Conservation (phyloP, 2,329 filamentous ascomycete species). For the Paracoccidioides brasiliensis region DNA sequence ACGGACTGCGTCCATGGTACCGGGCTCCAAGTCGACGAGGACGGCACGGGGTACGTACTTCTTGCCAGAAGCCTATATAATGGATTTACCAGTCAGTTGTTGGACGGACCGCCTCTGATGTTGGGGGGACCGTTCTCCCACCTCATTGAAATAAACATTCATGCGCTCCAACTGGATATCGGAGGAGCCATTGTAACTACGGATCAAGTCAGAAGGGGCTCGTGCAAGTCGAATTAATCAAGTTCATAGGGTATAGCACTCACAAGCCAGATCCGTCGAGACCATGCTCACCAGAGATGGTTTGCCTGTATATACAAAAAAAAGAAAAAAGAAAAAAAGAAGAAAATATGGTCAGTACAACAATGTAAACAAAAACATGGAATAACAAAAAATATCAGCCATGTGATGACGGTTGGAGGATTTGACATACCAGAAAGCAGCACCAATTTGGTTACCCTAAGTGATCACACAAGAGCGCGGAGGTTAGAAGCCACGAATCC, state of each 20-base stretch:
- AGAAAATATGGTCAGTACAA: conserved; percentile 27
- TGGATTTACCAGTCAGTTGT: conserved; percentile 1
- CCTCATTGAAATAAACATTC: conserved; percentile 99
- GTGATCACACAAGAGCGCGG: conserved; percentile 12
- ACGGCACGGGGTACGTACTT: conserved; percentile 99
- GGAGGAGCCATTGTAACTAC: conserved; percentile 89
- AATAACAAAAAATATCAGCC: not conserved
- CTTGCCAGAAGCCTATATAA: conserved; percentile 71
- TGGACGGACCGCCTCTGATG: conserved; percentile 5
- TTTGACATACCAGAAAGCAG: conserved; percentile 80
- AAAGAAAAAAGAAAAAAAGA: not conserved
- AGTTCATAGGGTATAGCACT: conserved; percentile 29
- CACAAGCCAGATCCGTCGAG: conserved; percentile 95
- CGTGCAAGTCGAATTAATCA: not conserved
- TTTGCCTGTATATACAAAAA: conserved; percentile 44
- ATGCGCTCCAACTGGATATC: conserved; percentile 99
- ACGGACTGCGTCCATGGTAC: conserved; percentile 99
- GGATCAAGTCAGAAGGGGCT: conserved; percentile 15
- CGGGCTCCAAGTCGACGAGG: conserved; percentile 97
- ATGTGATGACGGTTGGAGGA: not conserved
- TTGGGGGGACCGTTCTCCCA: conserved; percentile 26
- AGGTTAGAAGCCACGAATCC: conserved; percentile 19
- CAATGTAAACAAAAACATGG: conserved; percentile 3
- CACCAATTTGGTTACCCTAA: conserved; percentile 99
- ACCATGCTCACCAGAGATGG: conserved; percentile 81